Base-by-base conservation (phyloP, 2,329 filamentous ascomycete species). In the Atkinsonella hypoxylon region DNA sequence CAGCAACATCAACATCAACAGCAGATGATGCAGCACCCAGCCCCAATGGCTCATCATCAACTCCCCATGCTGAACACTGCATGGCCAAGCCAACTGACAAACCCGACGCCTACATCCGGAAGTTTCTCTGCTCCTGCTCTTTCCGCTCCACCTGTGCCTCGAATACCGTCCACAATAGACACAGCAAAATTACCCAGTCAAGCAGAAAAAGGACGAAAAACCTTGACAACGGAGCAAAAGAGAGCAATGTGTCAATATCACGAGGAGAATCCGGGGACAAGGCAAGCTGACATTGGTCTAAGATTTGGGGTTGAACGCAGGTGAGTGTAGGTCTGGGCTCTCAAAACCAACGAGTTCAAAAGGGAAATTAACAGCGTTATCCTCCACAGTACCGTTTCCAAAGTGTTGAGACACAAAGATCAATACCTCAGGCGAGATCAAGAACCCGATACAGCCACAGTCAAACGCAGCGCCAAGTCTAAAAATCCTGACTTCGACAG, bases 241-340 rank as follows among this genome's bases (percentile, higher is more conserved):
- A 80, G 89, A 57, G 79, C 82, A 43, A 98, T 98, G 90, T 98
- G 93, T 67, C 79, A 89, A 62, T 96, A 91, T 67, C 87, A 91
- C 59, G 86, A 93, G 64, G 85, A 95, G 55, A 84, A 97, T 63
- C 93, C 91, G 20, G 84, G 81, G 46, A 83, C 89, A 44, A 95
- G 95, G 70, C 93, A 98, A 71, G 93, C 89, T 17, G 91, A 97
- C 63, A 98, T 98, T 69, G 93, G 93, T 69, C 85, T 84, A 53
- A 82, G 89, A 64, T 98, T 98, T 70, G 91, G 90, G 36, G 93
- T 98, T 48, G 93, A 98, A 71, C 76, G 93, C 84, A 97, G 93
- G 93, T 97, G 82, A 66, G 71, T 52, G 20, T 13, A 38, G 20
- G 18, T 26, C 17, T 43, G 30, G 30, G 18, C 22, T 11, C 6